phyloP scores from a whole-genome alignment of 2,329 filamentous ascomycete genomes.

The Cladosporium sp. region DNA sequence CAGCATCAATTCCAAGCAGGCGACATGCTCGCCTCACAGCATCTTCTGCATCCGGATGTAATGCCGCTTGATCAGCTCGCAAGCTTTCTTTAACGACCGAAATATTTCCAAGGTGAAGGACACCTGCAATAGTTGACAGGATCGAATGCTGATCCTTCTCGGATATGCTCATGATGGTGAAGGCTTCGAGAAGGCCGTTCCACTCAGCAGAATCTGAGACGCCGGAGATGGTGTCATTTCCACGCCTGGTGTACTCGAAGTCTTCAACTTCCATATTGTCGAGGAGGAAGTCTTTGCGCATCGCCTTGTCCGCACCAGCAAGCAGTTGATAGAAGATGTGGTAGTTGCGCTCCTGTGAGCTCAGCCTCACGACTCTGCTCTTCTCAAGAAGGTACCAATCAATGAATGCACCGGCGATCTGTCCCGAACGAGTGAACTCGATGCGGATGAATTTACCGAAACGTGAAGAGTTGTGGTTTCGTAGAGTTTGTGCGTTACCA shows the following conservation, averaged over 20 bases:
- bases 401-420: conserved; percentile 93
- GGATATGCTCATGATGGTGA: conserved; percentile 88
- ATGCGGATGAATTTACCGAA: conserved; percentile 99
- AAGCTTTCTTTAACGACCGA: conserved; percentile 85
- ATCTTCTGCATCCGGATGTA: conserved; percentile 69
- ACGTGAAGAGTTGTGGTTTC: conserved; percentile 96
- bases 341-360: conserved; percentile 86
- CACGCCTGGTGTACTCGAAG: conserved; percentile 86
- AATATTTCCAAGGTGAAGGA: conserved; percentile 91
- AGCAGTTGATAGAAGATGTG: conserved; percentile 96
- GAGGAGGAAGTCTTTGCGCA: conserved; percentile 74
- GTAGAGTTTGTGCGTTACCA: conserved; percentile 94
- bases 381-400: conserved; percentile 99
- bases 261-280: conserved; percentile 72
- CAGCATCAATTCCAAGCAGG: conserved; percentile 80
- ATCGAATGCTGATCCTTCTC: conserved; percentile 79
- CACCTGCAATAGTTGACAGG: conserved; percentile 80
- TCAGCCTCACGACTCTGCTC: conserved; percentile 90
- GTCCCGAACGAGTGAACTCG: conserved; percentile 80
- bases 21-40: conserved; percentile 74
- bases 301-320: conserved; percentile 68
- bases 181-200: conserved; percentile 85
- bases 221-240: conserved; percentile 85
- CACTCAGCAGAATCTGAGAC: conserved; percentile 90
- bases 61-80: conserved; percentile 81